Conservation (phyloP, 192 early-diverging fungal genomes). For the Umbelopsis sp. region DNA sequence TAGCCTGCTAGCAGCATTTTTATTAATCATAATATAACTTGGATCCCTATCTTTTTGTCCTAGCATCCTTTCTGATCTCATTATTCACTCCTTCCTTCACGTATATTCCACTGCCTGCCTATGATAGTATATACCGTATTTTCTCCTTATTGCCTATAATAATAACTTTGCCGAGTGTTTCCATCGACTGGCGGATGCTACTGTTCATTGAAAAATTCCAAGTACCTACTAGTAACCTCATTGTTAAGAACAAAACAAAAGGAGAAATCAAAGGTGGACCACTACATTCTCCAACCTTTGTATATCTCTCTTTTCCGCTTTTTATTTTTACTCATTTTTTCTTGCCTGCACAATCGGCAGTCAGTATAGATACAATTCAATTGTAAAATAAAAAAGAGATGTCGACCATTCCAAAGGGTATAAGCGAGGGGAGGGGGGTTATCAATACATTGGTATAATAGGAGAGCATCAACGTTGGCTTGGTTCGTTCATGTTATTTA, state of each 20-base stretch:
- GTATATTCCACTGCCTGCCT: background rate
- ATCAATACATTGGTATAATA: background rate
- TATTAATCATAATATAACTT: too few relatives aligned
- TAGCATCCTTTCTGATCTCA: background rate
- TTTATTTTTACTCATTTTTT: background rate
- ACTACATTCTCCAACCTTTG: background rate
- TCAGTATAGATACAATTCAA: slow-evolving; percentile 11
- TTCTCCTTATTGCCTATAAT: background rate
- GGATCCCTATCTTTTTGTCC: background rate
- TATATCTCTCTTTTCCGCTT: background rate
- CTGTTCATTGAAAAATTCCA: too few relatives aligned
- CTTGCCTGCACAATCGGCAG: background rate
- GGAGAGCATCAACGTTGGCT: background rate
- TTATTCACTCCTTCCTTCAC: background rate
- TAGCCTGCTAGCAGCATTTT: too few relatives aligned
- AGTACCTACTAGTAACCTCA: background rate
- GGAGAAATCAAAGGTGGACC: background rate
- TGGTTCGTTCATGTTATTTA: slow-evolving; percentile 22
- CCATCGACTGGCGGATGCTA: too few relatives aligned
- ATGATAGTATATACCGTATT: slow-evolving; percentile 1
- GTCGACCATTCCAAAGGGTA: background rate
- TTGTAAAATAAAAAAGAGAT: background rate
- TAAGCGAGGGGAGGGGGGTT: background rate
- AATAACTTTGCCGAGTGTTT: background rate
- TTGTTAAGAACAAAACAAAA: background rate